A percentile compares a stretch with the other conserved stretches of the same genome.
phyloP scores from a whole-genome alignment of 176 grass and related monocot species.

The Pharus latifolius region DNA sequence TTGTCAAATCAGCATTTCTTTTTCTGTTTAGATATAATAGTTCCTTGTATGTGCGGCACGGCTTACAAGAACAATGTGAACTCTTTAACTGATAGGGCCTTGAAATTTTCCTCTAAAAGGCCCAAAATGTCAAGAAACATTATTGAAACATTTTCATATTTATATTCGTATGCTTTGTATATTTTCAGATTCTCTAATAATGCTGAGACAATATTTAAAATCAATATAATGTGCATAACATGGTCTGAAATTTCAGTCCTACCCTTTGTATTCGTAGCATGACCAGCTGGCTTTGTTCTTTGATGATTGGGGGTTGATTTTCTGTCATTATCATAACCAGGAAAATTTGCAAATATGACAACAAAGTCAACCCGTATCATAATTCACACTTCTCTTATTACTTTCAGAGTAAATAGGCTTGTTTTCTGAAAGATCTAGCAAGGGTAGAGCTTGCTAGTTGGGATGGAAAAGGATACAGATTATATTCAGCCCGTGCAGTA shows the following conservation, averaged over 20 bases:
- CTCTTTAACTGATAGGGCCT: not conserved
- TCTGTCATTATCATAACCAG: not conserved
- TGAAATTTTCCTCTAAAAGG: not conserved
- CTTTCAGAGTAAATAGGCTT: not conserved
- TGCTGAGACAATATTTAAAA: not conserved
- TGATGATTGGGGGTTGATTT: not conserved
- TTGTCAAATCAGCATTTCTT: not conserved
- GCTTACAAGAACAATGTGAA: not conserved
- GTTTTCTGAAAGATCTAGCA: not conserved
- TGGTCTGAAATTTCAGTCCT: not conserved
- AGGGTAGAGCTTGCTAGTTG: not conserved
- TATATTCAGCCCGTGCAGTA: no score
- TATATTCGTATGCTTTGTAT: not conserved
- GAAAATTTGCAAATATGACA: not conserved
- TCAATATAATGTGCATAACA: not conserved
- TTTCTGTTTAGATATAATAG: not conserved
- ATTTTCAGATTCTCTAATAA: not conserved
- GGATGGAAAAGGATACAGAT: no score
- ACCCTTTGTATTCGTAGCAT: not conserved
- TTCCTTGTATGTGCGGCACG: not conserved
- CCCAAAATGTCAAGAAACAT: not conserved
- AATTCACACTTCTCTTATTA: not conserved
- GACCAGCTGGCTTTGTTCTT: not conserved
- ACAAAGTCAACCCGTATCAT: not conserved
- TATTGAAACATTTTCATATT: not conserved